A percentile compares a stretch with the other conserved stretches of the same genome.
These are phyloP conservation scores for Ascochyta fabae DNA, from an alignment of 2,329 filamentous ascomycete species.

Conservation along the genomic window DNA sequence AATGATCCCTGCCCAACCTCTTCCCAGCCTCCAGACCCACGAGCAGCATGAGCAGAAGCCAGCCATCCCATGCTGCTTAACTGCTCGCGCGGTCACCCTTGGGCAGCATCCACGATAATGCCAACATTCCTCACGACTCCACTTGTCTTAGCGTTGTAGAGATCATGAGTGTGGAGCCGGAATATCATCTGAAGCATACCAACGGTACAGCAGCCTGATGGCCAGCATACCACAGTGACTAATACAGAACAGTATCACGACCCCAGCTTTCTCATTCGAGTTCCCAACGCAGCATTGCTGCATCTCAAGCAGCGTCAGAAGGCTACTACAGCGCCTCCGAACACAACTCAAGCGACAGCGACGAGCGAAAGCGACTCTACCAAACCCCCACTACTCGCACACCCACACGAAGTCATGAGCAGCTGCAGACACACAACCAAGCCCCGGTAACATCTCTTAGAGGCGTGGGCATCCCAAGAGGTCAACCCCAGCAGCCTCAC, in stretches of 20 bases:
- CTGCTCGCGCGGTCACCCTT: slow-evolving; percentile 9
- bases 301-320: slow-evolving; percentile 57
- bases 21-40: slow-evolving; percentile 30
- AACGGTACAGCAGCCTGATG: slow-evolving; percentile 40
- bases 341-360: slow-evolving; percentile 46
- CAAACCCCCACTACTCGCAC: slow-evolving; percentile 47
- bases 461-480: slow-evolving; percentile 43
- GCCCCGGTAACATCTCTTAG: slow-evolving; percentile 42
- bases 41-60: slow-evolving; percentile 19
- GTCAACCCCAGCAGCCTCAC: slow-evolving; percentile 25
- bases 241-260: slow-evolving; percentile 43
- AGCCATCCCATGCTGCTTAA: slow-evolving; percentile 32
- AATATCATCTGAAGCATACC: slow-evolving; percentile 51
- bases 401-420: slow-evolving; percentile 48
- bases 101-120: slow-evolving; percentile 27
- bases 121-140: slow-evolving; percentile 37
- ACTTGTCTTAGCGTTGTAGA: slow-evolving; percentile 33
- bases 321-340: slow-evolving; percentile 59
- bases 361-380: slow-evolving; percentile 40
- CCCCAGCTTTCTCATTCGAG: slow-evolving; percentile 49
- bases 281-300: slow-evolving; percentile 56
- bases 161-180: slow-evolving; percentile 47
- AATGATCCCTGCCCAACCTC: slow-evolving; percentile 36
- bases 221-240: slow-evolving; percentile 19
- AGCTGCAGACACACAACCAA: slow-evolving; percentile 35